Evolutionary conservation across 495 filamentous ascomycete genomes (phyloP).

Genomic region (Aspergillus nidulans): DNA sequence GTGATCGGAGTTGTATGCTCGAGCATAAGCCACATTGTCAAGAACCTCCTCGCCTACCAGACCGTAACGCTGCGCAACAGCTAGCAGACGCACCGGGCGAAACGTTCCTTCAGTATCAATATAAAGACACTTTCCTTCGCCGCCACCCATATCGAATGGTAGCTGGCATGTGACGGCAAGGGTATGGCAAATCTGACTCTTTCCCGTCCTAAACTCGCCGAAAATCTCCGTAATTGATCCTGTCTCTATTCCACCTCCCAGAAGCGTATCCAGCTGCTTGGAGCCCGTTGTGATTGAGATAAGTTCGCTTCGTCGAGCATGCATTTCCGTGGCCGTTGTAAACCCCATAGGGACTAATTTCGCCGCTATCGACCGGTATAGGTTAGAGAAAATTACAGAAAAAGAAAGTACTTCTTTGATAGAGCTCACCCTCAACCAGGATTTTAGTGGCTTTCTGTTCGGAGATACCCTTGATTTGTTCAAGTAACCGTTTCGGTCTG

Average conservation of each 20-base stretch:
- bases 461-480: constrained; percentile 96
- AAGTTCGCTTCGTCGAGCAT: constrained; percentile 87
- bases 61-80: constrained; percentile 90
- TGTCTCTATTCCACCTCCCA: constrained; percentile 93
- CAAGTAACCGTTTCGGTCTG: constrained; percentile 73
- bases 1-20: constrained; percentile 97
- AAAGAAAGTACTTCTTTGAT: constrained; percentile 8
- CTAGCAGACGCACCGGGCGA: constrained; percentile 80
- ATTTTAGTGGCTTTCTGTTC: constrained; percentile 93
- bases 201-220: constrained; percentile 96
- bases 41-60: constrained; percentile 94
- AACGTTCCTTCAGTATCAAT: constrained; percentile 99
- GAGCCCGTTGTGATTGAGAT: constrained; percentile 98
- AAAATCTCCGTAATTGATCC: constrained; percentile 99
- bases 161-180: constrained; percentile 97
- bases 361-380: constrained; percentile 54
- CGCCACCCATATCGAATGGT: constrained; percentile 97
- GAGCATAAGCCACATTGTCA: constrained; percentile 96
- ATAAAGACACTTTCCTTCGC: constrained; percentile 98
- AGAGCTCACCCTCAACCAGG: constrained; percentile 71
- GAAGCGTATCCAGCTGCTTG: constrained; percentile 90
- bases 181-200: constrained; percentile 97
- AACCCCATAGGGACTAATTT: constrained; percentile 98
- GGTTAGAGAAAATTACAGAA: not conserved
- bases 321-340: constrained; percentile 99